Base-by-base conservation (phyloP, 169 alveolate species). In the Cardiosporidium cionae region DNA sequence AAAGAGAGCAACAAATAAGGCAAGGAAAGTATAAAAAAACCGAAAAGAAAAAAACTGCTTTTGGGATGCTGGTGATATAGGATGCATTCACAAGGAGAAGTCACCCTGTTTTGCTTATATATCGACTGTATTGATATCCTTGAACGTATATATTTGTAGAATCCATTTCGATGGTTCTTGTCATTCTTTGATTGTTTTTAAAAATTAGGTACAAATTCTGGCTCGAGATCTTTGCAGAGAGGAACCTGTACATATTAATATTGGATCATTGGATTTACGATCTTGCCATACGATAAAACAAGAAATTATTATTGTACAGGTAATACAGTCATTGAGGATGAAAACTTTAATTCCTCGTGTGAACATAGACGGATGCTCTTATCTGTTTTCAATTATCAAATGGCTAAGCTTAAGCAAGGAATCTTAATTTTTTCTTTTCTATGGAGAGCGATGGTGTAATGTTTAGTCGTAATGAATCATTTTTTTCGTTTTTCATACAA, bases 221-320 rank as follows among this genome's bases (percentile, higher is more conserved):
- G 98, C 98, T 58, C 84, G 91, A 32, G 97, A 92, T 65, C 90
- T 94, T 52, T 94, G 98, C 87, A 84, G 89, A 54, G 95, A 91
- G 65, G 95, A 92, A 58, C 98, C 98, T 9, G 95, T 96, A n/a
- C 98, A 96, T 78, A 92, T 96, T 70, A 91, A 96, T 72, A 94
- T 96, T 63, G 99, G 99, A 9, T 81, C 94, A 22, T 90, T 92
- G 63, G 92, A 91, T 62, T 78, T 96, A 63, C 86, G 91, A 73
- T 94, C 97, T 3, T 94, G 96, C 32, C 94, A 89, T 69, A 94
- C 89, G 65, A 93, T 95, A 74, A 88, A 86, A 84, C 98, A 95
- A 80, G 90, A 83, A 9, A 82, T 91, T 52, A 83, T 84, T 58
- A 84, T 93, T 37, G 65, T 93, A 28, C 90, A 90, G 83, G 83